Evolutionary conservation across 129 eudicot species (phyloP), one percentile per base, ranked within the genome.

Genomic region (Ambrosia artemisiifolia): DNA sequence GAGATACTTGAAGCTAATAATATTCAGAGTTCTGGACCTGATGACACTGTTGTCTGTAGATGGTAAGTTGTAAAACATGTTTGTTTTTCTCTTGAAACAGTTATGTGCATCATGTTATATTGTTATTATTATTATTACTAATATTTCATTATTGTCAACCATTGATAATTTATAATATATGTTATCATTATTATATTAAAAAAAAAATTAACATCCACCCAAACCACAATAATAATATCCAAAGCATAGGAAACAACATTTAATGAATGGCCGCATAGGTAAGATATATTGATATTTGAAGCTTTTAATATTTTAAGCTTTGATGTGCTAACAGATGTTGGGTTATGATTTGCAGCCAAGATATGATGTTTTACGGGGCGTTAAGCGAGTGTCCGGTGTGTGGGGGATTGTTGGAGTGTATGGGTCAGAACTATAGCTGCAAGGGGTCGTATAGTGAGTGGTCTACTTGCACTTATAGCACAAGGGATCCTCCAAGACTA

Each of bases 301-400:
- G n/a, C n/a, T n/a, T n/a, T n/a, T n/a, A n/a, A n/a, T n/a, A n/a
- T n/a, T n/a, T n/a, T n/a, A n/a, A n/a, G n/a, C n/a, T n/a, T n/a
- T n/a, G n/a, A n/a, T n/a, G n/a, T n/a, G n/a, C n/a, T n/a, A n/a
- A n/a, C n/a, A n/a, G n/a, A n/a, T n/a, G n/a, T n/a, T n/a, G n/a
- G n/a, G n/a, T n/a, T n/a, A n/a, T 71, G 13, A 7, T 62, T 2
- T 56, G 0, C 76, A 90, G 98, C 80, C 88, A 84, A 74, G 97
- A 94, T 55, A 75, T 94, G 74, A 8, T 94, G 86, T 94, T 83
- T 40, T 85, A 76, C 54, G 98, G 98, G 75, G 82, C 88, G 13
- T 48, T 88, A 3, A 78, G 42, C 2, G 72, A 82, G 11, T 94
- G 98, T 78, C 93, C 88, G 0, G 65, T 84, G 7, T 94, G 97